Conservation (phyloP, 495 filamentous ascomycete species). For the Collariella sp. region DNA sequence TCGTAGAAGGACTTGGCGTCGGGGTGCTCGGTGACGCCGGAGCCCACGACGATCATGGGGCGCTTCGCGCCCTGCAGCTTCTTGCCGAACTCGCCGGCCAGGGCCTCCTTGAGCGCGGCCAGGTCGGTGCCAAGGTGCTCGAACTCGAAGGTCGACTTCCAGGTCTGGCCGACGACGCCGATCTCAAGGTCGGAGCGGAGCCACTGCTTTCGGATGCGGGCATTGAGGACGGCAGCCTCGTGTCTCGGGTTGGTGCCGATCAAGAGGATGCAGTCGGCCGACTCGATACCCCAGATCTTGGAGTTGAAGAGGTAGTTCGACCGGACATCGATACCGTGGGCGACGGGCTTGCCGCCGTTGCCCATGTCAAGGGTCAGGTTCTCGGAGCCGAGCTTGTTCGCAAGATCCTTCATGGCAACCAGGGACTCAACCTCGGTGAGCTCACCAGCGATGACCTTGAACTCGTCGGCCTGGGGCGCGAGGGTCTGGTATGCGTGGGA, state of each 20-base stretch:
- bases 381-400: slow-evolving; percentile 91
- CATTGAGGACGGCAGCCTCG: slow-evolving; percentile 90
- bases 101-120: slow-evolving; percentile 68
- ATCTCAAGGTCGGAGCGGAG: slow-evolving; percentile 89
- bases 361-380: slow-evolving; percentile 91
- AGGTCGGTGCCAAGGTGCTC: slow-evolving; percentile 76
- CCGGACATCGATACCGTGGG: slow-evolving; percentile 88
- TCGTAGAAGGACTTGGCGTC: slow-evolving; percentile 92
- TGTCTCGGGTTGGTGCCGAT: slow-evolving; percentile 91
- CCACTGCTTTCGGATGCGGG: slow-evolving; percentile 96
- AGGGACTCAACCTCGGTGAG: slow-evolving; percentile 85
- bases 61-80: slow-evolving; percentile 78
- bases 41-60: slow-evolving; percentile 94
- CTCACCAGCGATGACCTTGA: slow-evolving; percentile 89
- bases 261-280: slow-evolving; percentile 84
- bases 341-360: slow-evolving; percentile 68
- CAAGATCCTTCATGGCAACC: slow-evolving; percentile 92
- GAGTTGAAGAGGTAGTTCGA: slow-evolving; percentile 97
- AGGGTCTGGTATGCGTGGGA: slow-evolving; percentile 64
- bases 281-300: slow-evolving; percentile 83
- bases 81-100: slow-evolving; percentile 83
- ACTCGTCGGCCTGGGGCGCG: slow-evolving; percentile 77
- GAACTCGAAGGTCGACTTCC: slow-evolving; percentile 87
- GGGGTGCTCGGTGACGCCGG: slow-evolving; percentile 75
- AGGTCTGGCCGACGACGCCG: slow-evolving; percentile 82